phyloP scores from a whole-genome alignment of 768 basidiomycete genomes.

The Hirschioporus abietinus region DNA sequence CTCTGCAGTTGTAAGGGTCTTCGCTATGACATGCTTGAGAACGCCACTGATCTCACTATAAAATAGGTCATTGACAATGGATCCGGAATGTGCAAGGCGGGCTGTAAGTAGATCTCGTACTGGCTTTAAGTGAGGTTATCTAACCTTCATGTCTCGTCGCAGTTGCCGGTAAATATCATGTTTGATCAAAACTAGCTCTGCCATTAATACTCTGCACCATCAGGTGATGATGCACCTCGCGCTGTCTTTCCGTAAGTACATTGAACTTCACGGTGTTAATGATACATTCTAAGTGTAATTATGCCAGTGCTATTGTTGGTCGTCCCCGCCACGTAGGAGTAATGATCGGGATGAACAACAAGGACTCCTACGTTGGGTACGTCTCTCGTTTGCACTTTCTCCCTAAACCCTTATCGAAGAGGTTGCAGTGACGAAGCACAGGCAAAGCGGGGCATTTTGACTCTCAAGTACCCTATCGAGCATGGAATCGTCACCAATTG shows the following conservation, averaged over 20 bases:
- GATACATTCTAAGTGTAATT: background rate
- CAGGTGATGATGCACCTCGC: slow-evolving; percentile 83
- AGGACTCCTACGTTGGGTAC: slow-evolving; percentile 94
- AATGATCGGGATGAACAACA: slow-evolving; percentile 97
- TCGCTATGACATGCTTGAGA: background rate
- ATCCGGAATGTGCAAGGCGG: slow-evolving; percentile 99
- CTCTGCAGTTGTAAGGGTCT: background rate
- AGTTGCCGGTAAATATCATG: slow-evolving; percentile 41
- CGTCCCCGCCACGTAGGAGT: slow-evolving; percentile 93
- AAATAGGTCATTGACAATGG: slow-evolving; percentile 83
- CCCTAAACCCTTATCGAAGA: slow-evolving; percentile 12
- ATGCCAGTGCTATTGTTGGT: slow-evolving; percentile 78
- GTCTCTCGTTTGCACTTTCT: slow-evolving; percentile 19
- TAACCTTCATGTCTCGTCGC: slow-evolving; percentile 19
- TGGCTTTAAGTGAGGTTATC: slow-evolving; percentile 13
- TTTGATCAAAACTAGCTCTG: background rate
- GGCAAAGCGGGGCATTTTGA: slow-evolving; percentile 92
- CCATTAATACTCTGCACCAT: slow-evolving; percentile 4
- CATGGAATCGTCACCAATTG: slow-evolving; percentile 97
- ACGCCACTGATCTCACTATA: background rate
- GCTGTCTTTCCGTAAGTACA: slow-evolving; percentile 88
- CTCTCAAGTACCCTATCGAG: slow-evolving; percentile 90
- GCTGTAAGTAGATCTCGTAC: slow-evolving; percentile 55
- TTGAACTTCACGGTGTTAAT: background rate
- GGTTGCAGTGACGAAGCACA: slow-evolving; percentile 77